phyloP scores from a whole-genome alignment of 2,329 filamentous ascomycete genomes.

The Paracamarosporium sp. region DNA sequence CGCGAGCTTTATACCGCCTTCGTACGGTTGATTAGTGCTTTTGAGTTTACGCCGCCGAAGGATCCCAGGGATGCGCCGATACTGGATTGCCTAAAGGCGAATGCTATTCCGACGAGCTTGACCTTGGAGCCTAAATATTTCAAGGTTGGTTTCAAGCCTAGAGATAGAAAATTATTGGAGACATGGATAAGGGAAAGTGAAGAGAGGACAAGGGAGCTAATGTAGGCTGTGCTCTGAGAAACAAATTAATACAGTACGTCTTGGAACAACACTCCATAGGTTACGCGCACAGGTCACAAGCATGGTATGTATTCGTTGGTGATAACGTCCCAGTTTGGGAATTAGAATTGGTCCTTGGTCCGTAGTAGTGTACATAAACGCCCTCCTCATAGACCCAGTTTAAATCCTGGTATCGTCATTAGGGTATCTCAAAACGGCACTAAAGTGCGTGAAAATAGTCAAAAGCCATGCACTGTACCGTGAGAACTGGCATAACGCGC shows the following conservation, averaged over 20 bases:
- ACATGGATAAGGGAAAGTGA: conserved; percentile 57
- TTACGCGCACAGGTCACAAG: neutral
- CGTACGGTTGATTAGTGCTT: conserved; percentile 55
- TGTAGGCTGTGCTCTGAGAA: conserved; percentile 16
- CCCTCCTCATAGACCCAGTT: neutral
- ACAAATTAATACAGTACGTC: neutral
- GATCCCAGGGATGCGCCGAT: conserved; percentile 50
- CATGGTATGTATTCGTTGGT: neutral
- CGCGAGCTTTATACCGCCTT: conserved; percentile 55
- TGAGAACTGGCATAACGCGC: too few species aligned
- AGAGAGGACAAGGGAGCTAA: conserved; percentile 51
- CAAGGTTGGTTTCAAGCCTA: conserved; percentile 55
- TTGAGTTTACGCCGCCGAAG: conserved; percentile 52
- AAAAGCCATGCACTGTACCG: neutral
- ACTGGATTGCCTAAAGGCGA: conserved; percentile 54
- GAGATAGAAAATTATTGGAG: conserved; percentile 50
- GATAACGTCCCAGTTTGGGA: neutral
- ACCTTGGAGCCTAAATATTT: conserved; percentile 60
- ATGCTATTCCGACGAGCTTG: conserved; percentile 55
- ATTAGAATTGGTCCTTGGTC: neutral
- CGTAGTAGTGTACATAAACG: neutral
- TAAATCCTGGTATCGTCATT: neutral
- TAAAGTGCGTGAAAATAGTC: neutral
- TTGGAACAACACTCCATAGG: neutral
- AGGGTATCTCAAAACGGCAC: neutral